phyloP scores from a whole-genome alignment of 169 alveolate genomes.

The Babesia gibsoni region DNA sequence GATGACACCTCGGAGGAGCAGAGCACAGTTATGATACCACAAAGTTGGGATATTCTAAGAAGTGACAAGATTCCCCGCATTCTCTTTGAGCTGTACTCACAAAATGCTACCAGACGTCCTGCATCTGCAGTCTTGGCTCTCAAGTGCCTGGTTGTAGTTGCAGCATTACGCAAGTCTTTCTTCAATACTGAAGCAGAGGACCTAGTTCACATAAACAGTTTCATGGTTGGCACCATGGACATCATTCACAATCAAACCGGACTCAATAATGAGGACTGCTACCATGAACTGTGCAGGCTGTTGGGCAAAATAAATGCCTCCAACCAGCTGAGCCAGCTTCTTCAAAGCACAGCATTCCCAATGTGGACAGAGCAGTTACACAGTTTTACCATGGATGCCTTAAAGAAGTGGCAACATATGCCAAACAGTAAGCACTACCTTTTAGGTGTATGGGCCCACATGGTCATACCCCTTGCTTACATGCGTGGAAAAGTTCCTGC shows the following conservation, averaged over 20 bases:
- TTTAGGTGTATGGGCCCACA: slow-evolving; percentile 89
- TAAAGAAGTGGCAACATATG: slow-evolving; percentile 83
- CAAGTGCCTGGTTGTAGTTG: slow-evolving; percentile 81
- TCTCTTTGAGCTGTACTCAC: slow-evolving; percentile 77
- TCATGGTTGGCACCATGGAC: slow-evolving; percentile 85
- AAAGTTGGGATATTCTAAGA: slow-evolving; percentile 85
- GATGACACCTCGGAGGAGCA: slow-evolving; percentile 93
- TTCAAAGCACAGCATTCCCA: slow-evolving; percentile 76
- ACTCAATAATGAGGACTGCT: slow-evolving; percentile 83
- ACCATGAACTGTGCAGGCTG: slow-evolving; percentile 89
- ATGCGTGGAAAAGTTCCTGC: slow-evolving; percentile 80
- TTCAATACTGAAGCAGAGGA: slow-evolving; percentile 85
- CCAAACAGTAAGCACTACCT: slow-evolving; percentile 91
- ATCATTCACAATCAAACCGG: slow-evolving; percentile 86
- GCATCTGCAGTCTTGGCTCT: slow-evolving; percentile 84
- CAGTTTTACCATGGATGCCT: slow-evolving; percentile 84
- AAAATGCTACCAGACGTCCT: slow-evolving; percentile 45
- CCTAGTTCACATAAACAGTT: slow-evolving; percentile 76
- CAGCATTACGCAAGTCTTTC: slow-evolving; percentile 87
- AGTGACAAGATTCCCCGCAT: slow-evolving; percentile 83
- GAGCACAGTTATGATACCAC: slow-evolving; percentile 91
- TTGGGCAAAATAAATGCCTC: slow-evolving; percentile 89
- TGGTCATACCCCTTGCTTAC: slow-evolving; percentile 85
- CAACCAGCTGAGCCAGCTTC: slow-evolving; percentile 79
- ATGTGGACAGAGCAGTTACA: slow-evolving; percentile 87